phyloP scores from a whole-genome alignment of 169 alveolate genomes.

The Plasmodium malariae region DNA sequence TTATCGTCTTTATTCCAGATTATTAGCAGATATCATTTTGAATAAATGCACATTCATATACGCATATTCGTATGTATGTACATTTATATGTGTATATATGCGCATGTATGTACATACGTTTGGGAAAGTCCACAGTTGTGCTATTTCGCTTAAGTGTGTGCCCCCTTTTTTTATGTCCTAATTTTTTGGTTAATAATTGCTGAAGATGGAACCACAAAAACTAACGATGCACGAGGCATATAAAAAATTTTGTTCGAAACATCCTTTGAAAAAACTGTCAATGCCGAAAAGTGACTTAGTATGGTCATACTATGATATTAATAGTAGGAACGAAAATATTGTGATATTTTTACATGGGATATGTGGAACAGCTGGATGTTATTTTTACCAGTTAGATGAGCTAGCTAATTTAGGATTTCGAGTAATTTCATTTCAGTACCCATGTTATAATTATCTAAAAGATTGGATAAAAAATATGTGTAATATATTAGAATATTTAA shows the following conservation, averaged over 20 bases:
- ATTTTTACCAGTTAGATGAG: slow-evolving; percentile 79
- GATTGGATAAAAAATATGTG: slow-evolving; percentile 85
- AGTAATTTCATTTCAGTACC: slow-evolving; percentile 86
- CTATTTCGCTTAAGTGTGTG: background rate
- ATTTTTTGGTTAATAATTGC: background rate
- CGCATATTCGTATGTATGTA: no score
- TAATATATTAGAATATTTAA: slow-evolving; percentile 83
- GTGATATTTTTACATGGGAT: slow-evolving; percentile 85
- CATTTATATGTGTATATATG: no score
- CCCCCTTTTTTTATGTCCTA: background rate
- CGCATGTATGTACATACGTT: no score
- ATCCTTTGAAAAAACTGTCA: slow-evolving; percentile 82
- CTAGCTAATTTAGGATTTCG: slow-evolving; percentile 81
- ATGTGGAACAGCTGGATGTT: slow-evolving; percentile 89
- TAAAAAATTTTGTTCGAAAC: slow-evolving; percentile 78
- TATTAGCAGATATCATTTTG: no score
- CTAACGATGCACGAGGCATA: slow-evolving; percentile 83
- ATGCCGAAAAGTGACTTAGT: slow-evolving; percentile 84
- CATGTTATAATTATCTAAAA: slow-evolving; percentile 81
- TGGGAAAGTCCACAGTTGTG: no score
- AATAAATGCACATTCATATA: no score
- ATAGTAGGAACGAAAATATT: slow-evolving; percentile 33
- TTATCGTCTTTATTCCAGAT: no score
- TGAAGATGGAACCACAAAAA: slow-evolving; percentile 32
- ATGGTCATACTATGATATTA: slow-evolving; percentile 85